Evolutionary conservation across 1,284 basidiomycete genomes (phyloP).

Genomic region (Sanghuangporus baumii): DNA sequence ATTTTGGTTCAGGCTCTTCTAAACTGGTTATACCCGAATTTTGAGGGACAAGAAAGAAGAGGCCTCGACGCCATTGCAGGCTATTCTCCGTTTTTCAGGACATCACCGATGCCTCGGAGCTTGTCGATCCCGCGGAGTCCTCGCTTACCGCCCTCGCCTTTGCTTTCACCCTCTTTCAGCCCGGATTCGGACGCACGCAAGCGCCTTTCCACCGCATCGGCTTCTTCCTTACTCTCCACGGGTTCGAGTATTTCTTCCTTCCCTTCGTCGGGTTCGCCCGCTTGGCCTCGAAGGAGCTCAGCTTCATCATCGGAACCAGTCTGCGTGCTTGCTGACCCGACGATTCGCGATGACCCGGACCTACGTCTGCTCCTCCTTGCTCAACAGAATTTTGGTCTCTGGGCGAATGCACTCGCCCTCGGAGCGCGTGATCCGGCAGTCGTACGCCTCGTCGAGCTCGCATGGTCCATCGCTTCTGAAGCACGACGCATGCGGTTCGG

Average conservation of each 20-base stretch:
- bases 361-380: conserved; percentile 6
- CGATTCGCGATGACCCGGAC: neutral
- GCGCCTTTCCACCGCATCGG: conserved; percentile 5
- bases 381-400: conserved; percentile 15
- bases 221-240: conserved; percentile 5
- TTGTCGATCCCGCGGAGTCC: neutral
- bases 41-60: neutral
- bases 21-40: conserved; percentile 7
- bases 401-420: conserved; percentile 14
- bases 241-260: conserved; percentile 1
- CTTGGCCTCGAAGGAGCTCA: neutral
- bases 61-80: neutral
- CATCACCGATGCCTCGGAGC: neutral
- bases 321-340: conserved; percentile 2
- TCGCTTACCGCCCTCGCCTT: neutral
- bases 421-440: conserved; percentile 3
- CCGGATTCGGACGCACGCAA: neutral
- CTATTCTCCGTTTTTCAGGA: neutral
- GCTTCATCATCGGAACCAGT: neutral
- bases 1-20: conserved; percentile 12
- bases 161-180: neutral
- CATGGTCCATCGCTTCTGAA: conserved; percentile 8
- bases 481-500: conserved; percentile 8
- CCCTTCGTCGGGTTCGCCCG: neutral
- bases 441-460: conserved; percentile 9